A percentile compares a stretch with the other conserved stretches of the same genome.
phyloP scores from a whole-genome alignment of 345 rosid species.

The Abelmoschus esculentus region DNA sequence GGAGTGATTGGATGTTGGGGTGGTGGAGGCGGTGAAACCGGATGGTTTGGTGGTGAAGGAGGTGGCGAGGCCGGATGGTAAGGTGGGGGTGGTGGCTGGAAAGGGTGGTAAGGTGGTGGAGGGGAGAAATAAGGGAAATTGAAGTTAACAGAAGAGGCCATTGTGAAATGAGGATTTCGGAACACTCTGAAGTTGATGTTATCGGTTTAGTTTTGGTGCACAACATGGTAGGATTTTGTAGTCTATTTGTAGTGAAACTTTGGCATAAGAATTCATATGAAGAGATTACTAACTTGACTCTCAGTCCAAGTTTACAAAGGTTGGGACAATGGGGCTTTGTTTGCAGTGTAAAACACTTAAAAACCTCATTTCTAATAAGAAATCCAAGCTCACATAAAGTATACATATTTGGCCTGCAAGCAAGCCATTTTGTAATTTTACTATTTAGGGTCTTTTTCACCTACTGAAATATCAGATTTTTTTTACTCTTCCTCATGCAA shows the following conservation, averaged over 20 bases:
- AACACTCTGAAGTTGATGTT: no score
- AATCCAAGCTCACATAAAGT: background rate
- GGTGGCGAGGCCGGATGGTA: background rate
- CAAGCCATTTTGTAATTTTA: no score
- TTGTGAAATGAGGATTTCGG: background rate
- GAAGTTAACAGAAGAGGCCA: constrained; percentile 6
- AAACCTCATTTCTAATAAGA: background rate
- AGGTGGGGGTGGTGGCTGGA: background rate
- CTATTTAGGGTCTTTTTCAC: no score
- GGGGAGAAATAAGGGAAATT: constrained; percentile 8
- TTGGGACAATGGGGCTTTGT: constrained; percentile 21
- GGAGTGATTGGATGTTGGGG: background rate
- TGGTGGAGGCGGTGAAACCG: background rate
- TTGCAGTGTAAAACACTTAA: constrained; percentile 54
- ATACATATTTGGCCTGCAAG: background rate
- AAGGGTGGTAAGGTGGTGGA: constrained; percentile 2
- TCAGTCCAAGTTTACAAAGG: constrained; percentile 31
- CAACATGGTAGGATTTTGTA: background rate
- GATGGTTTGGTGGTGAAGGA: background rate
- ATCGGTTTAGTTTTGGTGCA: background rate
- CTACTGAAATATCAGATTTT: background rate
- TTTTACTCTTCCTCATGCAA: constrained; percentile 17
- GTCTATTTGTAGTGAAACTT: constrained; percentile 37
- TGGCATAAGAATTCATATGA: constrained; percentile 14
- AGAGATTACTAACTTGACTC: constrained; percentile 46